Base-by-base conservation (phyloP, 2,329 filamentous ascomycete species). In the Trichoderma asperellum region DNA sequence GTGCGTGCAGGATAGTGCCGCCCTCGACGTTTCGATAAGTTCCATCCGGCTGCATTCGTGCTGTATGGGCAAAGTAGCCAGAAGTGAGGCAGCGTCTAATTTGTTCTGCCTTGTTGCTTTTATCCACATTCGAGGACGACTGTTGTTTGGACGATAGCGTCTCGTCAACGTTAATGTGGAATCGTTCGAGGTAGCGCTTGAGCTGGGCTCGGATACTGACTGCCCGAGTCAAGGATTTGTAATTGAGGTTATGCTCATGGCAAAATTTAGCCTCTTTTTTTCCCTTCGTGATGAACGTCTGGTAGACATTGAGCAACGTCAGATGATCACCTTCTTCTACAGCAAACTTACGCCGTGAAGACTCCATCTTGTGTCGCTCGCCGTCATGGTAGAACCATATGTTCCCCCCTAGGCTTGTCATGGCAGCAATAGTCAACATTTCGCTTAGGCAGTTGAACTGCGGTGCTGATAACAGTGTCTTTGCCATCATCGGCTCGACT, bases 401-500 rank as follows among this genome's bases (percentile, higher is more conserved):
- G 57, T 88, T 90, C 5, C 93, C 92, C 70, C 94, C 92, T 0
- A 97, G 83, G 71, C 91, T 96, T 40, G 93, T 92, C 95, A 99
- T 98, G 18, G 96, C 94, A 6, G 95, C 93, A 72, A 98, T 97
- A 2, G 91, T 93, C 32, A 98, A 85, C 64, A 98, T 91, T 79
- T 97, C 95, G 76, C 88, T 91, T 14, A 97, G 81, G 73, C 94
- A 97, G 47, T 85, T 86, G 79, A 97, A 96, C 0, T 86, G 84
- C 5, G 88, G 82, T 0, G 94, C 92, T 21, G 90, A 88, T 10
- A 98, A 87, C 5, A 97, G 84, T 0, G 92, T 92, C 80, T 95
- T 96, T 7, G 91, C 93, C 87, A 97, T 96, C 93, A 97, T 97
- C 0, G 96, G 96, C 74, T 97, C 93, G 8, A 98, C 88, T 0